phyloP scores from a whole-genome alignment of 164 flowering plant genomes.

The Chimonanthus salicifolius region DNA sequence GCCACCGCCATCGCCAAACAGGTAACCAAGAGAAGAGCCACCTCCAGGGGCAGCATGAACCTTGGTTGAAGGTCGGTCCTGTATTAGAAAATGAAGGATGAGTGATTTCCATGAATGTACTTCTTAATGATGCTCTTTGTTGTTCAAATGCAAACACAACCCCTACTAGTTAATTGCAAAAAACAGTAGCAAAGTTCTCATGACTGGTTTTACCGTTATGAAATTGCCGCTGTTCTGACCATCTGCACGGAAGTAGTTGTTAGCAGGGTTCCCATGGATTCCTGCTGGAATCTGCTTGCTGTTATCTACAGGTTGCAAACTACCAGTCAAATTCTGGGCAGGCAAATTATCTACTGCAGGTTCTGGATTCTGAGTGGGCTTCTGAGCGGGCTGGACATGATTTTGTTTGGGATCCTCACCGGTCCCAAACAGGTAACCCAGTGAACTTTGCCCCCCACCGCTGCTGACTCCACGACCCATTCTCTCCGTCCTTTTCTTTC shows the following conservation, averaged over 20 bases:
- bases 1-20: conserved; percentile 7
- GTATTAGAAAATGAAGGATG: background rate
- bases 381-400: conserved; percentile 3
- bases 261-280: conserved; percentile 27
- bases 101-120: too few species aligned
- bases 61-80: conserved; percentile 24
- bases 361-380: conserved; percentile 1
- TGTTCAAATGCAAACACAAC: too few species aligned
- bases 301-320: conserved; percentile 23
- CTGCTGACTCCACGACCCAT: conserved; percentile 56
- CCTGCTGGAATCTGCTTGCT: conserved; percentile 43
- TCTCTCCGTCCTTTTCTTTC: too few species aligned
- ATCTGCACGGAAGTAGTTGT: conserved; percentile 40
- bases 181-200: too few species aligned
- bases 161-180: too few species aligned
- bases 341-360: conserved; percentile 8
- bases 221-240: conserved; percentile 51
- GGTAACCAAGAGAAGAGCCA: conserved; percentile 18
- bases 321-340: conserved; percentile 19
- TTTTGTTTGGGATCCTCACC: conserved; percentile 25
- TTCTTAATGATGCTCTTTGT: too few species aligned
- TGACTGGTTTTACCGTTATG: background rate
- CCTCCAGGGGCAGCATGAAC: conserved; percentile 24
- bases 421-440: conserved; percentile 49
- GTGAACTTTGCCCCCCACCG: conserved; percentile 54